Evolutionary conservation across 768 basidiomycete species (phyloP).

Genomic region (Sistotremastrum niveocremeum): DNA sequence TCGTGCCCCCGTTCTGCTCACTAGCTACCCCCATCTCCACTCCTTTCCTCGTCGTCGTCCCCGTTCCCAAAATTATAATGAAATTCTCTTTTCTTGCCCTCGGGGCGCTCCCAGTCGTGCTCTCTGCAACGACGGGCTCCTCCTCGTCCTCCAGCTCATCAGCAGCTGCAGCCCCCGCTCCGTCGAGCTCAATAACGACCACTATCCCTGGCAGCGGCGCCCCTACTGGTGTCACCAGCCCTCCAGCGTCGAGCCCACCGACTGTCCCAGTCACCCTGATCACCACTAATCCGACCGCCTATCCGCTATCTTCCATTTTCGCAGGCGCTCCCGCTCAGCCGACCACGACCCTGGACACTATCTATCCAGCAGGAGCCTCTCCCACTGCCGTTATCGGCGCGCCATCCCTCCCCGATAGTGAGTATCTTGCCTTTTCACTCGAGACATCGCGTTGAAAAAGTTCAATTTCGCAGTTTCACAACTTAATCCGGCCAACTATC

Average conservation of each 20-base stretch:
- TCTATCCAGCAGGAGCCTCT: slow-evolving; percentile 33
- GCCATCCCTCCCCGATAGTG: slow-evolving; percentile 31
- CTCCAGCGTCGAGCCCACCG: slow-evolving; percentile 10
- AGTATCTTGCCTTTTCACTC: slow-evolving; percentile 1
- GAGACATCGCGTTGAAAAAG: slow-evolving; percentile 1
- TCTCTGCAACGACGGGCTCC: neutral
- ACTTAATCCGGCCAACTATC: slow-evolving; percentile 44
- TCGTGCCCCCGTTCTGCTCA: no score
- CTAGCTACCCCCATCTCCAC: no score
- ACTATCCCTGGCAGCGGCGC: slow-evolving; percentile 11
- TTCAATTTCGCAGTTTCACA: slow-evolving; percentile 21
- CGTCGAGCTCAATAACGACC: slow-evolving; percentile 10
- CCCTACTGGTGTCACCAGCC: slow-evolving; percentile 10
- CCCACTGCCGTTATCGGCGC: slow-evolving; percentile 42
- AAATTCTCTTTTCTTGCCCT: neutral
- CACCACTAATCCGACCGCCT: slow-evolving; percentile 46
- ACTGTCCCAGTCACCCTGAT: slow-evolving; percentile 30
- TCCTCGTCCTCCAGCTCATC: neutral
- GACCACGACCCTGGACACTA: slow-evolving; percentile 33
- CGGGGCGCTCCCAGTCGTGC: no score
- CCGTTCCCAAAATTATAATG: neutral
- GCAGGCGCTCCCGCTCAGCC: slow-evolving; percentile 27
- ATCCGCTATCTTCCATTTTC: slow-evolving; percentile 38
- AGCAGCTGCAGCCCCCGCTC: slow-evolving; percentile 4
- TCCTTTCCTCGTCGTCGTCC: slow-evolving; percentile 1